phyloP scores from a whole-genome alignment of 176 grass and related monocot genomes.

The Coix lacrymajobi region DNA sequence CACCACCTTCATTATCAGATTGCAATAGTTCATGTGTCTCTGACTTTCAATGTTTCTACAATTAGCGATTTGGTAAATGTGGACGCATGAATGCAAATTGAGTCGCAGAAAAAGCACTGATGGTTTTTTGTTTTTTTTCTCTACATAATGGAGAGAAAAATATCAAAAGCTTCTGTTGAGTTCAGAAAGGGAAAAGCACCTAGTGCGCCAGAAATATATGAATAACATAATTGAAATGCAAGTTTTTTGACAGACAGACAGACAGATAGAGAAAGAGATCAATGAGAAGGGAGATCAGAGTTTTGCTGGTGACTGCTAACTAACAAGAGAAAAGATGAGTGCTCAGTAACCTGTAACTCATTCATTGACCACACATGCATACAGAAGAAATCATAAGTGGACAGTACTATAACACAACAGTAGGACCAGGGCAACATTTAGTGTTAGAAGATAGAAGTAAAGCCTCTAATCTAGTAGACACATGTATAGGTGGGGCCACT shows the following conservation, averaged over 20 bases:
- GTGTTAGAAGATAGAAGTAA: not conserved
- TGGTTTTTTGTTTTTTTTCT: not conserved
- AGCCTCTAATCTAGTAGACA: not conserved
- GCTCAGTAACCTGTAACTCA: not conserved
- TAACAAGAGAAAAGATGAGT: not conserved
- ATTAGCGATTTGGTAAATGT: not conserved
- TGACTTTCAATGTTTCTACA: not conserved
- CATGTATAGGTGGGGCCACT: not conserved
- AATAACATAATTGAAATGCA: not conserved
- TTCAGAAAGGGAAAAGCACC: not conserved
- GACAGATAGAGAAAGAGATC: not conserved
- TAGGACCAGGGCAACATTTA: not conserved
- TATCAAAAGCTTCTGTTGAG: not conserved
- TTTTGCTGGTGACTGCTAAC: not conserved
- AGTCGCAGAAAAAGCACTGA: not conserved
- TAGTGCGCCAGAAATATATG: not conserved
- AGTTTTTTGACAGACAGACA: too few relatives aligned
- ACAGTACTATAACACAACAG: not conserved
- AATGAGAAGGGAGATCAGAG: not conserved
- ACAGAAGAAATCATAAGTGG: not conserved
- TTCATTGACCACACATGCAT: not conserved
- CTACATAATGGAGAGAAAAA: not conserved
- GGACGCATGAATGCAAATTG: not conserved
- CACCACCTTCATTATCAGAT: not conserved
- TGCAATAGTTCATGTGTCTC: not conserved